phyloP scores from a whole-genome alignment of 2,329 filamentous ascomycete genomes.

The Beauveria medogensis region DNA sequence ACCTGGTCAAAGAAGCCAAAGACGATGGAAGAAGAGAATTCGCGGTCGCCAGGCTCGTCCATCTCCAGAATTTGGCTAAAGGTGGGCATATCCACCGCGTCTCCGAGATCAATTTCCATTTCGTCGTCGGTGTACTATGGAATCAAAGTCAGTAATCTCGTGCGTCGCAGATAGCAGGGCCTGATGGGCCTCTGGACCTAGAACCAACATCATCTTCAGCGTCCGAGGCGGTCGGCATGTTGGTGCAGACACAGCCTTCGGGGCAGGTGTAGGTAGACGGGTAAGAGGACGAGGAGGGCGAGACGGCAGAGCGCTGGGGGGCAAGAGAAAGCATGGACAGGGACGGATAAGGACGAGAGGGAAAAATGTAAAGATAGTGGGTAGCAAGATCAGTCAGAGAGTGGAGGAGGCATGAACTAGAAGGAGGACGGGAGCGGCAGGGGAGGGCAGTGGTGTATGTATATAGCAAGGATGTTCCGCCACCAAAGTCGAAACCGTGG shows the following conservation, averaged over 20 bases:
- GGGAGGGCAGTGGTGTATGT: not conserved
- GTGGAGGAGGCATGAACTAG: not conserved
- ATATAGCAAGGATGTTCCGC: slow-evolving; percentile 9
- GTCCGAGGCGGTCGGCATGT: not conserved
- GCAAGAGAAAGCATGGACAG: slow-evolving; percentile 4
- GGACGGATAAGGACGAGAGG: not conserved
- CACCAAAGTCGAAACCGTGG: slow-evolving; percentile 6
- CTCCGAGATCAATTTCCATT: slow-evolving; percentile 54
- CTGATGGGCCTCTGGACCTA: not conserved
- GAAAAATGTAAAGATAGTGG: not conserved
- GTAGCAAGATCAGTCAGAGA: not conserved
- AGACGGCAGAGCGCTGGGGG: slow-evolving; percentile 1
- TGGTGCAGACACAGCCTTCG: not conserved
- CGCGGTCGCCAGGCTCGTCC: slow-evolving; percentile 82
- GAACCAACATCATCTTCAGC: slow-evolving; percentile 9
- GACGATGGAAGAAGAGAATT: slow-evolving; percentile 85
- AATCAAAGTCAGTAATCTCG: not conserved
- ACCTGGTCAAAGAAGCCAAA: slow-evolving; percentile 91
- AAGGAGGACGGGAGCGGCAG: not conserved
- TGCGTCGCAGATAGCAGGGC: not conserved
- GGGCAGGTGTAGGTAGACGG: not conserved
- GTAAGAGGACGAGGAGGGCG: not conserved
- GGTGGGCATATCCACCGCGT: slow-evolving; percentile 68
- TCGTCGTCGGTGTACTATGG: slow-evolving; percentile 22
- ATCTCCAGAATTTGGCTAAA: slow-evolving; percentile 97